Evolutionary conservation across 169 alveolate species (phyloP).

Genomic region (Toxoplasma gondii): DNA sequence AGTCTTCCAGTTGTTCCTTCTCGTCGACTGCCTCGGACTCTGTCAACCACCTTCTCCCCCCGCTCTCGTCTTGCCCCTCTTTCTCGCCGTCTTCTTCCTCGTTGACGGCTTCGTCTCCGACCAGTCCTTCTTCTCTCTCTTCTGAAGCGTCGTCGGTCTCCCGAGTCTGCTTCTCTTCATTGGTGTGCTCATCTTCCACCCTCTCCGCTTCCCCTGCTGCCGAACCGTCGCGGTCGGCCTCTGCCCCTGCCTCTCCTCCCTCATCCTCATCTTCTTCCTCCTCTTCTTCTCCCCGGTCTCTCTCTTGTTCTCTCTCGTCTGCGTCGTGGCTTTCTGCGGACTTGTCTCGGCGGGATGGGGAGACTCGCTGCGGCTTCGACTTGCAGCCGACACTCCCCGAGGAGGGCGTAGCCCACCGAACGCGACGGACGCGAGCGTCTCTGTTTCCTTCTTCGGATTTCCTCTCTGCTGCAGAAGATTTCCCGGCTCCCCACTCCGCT

Average conservation of each 20-base stretch:
- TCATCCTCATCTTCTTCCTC: not conserved
- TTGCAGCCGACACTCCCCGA: not conserved
- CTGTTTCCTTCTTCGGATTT: not conserved
- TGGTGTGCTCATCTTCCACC: not conserved
- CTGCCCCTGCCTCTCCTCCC: not conserved
- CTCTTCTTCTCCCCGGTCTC: not conserved
- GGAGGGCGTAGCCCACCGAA: not conserved
- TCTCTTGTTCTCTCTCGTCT: not conserved
- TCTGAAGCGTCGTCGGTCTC: not conserved
- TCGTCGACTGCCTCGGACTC: not conserved
- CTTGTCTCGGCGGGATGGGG: not conserved
- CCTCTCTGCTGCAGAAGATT: too few relatives aligned
- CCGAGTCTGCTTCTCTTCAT: not conserved
- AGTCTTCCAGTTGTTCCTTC: not conserved
- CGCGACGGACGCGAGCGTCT: not conserved
- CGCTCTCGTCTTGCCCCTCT: not conserved
- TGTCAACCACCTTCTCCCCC: not conserved
- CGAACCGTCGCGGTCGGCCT: not conserved
- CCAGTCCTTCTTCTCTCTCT: not conserved
- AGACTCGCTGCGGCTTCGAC: too few relatives aligned
- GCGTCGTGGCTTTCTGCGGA: not conserved
- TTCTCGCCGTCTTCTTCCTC: not conserved
- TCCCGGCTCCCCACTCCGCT: not conserved
- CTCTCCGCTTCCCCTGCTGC: not conserved
- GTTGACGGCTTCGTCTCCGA: not conserved